Conservation (phyloP, 2,329 filamentous ascomycete genomes). For the Botrytis medusae region DNA sequence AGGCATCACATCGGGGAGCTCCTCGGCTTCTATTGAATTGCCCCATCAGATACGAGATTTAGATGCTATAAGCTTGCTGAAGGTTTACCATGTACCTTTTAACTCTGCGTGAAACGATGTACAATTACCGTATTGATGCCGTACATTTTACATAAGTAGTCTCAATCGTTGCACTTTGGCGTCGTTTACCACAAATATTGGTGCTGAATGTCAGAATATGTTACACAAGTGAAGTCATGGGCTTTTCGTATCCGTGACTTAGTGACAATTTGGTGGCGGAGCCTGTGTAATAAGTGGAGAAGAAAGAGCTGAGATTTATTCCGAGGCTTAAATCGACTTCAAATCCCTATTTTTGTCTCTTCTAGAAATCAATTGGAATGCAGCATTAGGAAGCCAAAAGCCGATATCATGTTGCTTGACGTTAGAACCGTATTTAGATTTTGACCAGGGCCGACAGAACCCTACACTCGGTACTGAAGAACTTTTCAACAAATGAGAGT, state of each 20-base stretch:
- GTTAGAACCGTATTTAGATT: not conserved
- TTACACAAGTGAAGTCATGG: constrained; percentile 5
- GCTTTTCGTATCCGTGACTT: constrained; percentile 2
- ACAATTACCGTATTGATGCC: constrained; percentile 6
- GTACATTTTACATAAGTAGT: not conserved
- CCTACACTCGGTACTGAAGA: not conserved
- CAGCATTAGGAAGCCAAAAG: not conserved
- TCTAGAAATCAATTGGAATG: too few relatives aligned
- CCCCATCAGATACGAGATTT: constrained; percentile 3
- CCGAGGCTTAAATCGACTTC: not conserved
- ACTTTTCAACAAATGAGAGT: not conserved
- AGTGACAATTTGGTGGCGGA: not conserved
- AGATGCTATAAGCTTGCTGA: not conserved
- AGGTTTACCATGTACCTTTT: not conserved
- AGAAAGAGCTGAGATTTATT: not conserved
- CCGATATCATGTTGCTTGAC: not conserved
- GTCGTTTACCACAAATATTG: not conserved
- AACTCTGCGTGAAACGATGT: not conserved
- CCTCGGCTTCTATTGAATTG: not conserved
- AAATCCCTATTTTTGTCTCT: not conserved
- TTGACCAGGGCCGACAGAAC: not conserved
- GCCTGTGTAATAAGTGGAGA: not conserved
- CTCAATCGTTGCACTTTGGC: not conserved
- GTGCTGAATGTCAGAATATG: not conserved
- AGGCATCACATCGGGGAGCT: not conserved